Conservation (phyloP, 305 asterid species). For the Galium porrigens region DNA sequence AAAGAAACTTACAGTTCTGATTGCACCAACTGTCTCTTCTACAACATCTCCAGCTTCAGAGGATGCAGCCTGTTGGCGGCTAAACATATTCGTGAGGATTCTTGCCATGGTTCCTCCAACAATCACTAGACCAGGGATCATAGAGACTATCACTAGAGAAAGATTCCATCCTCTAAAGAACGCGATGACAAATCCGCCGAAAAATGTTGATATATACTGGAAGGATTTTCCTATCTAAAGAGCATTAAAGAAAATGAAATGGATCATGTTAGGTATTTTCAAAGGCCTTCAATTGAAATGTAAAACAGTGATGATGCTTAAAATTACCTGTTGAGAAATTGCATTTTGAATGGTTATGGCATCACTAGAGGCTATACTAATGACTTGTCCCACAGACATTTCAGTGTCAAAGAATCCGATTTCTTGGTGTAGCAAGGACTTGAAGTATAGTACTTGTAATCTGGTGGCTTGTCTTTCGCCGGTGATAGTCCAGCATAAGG, state of each 20-base stretch:
- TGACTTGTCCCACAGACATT: conserved; percentile 27
- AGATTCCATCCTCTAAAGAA: conserved; percentile 27
- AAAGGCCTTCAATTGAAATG: not conserved
- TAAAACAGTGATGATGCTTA: not conserved
- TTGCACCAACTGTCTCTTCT: conserved; percentile 20
- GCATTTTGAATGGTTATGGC: conserved; percentile 31
- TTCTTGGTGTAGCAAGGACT: conserved; percentile 34
- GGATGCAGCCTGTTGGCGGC: conserved; percentile 14
- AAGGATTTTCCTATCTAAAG: conserved; percentile 22
- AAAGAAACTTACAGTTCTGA: conserved; percentile 21
- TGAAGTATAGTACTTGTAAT: conserved; percentile 29
- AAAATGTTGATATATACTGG: conserved; percentile 17
- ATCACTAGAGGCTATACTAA: conserved; percentile 25
- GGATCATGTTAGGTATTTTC: not conserved
- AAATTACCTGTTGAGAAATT: conserved; percentile 24
- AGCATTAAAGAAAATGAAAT: not conserved
- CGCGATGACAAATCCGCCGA: conserved; percentile 22
- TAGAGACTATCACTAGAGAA: conserved; percentile 16
- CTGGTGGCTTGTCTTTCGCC: conserved; percentile 40
- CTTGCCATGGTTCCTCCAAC: conserved; percentile 16
- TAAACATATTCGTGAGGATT: conserved; percentile 9
- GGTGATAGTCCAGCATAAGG: conserved; percentile 33
- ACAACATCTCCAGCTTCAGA: conserved; percentile 23
- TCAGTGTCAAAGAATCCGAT: conserved; percentile 37
- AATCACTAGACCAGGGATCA: conserved; percentile 16